A percentile compares a stretch with the other conserved stretches of the same genome.
phyloP scores from a whole-genome alignment of 345 rosid genomes.

The Euphorbia pulcherrima region DNA sequence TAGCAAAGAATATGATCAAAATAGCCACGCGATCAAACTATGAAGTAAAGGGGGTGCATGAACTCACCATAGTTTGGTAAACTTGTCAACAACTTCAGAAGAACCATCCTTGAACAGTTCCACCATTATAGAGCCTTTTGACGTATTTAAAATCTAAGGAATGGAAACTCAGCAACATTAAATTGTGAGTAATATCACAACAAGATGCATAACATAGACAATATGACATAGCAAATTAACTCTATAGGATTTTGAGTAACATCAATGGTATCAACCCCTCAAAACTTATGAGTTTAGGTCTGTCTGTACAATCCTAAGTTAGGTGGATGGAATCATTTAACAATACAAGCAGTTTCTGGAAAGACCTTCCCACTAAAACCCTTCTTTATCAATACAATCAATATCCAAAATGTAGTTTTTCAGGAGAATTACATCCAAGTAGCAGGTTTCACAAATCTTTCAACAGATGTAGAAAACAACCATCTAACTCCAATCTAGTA shows the following conservation, averaged over 20 bases:
- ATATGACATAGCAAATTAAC: neutral
- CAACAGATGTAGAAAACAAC: neutral
- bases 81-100: slow-evolving; percentile 21
- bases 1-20: neutral
- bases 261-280: neutral
- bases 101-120: slow-evolving; percentile 27
- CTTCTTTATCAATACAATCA: neutral
- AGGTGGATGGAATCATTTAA: neutral
- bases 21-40: neutral
- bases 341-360: neutral
- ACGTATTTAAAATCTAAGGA: slow-evolving; percentile 21
- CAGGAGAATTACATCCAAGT: neutral
- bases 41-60: neutral
- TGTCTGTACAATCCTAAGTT: neutral
- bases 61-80: slow-evolving; percentile 24
- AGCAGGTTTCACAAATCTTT: neutral
- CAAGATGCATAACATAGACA: neutral
- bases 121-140: slow-evolving; percentile 25
- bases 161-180: neutral
- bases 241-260: neutral
- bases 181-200: neutral
- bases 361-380: neutral
- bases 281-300: neutral
- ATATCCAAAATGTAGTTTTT: neutral
- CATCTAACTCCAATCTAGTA: neutral